phyloP scores from a whole-genome alignment of 441 rosid species.

The Mallotus japonicus region DNA sequence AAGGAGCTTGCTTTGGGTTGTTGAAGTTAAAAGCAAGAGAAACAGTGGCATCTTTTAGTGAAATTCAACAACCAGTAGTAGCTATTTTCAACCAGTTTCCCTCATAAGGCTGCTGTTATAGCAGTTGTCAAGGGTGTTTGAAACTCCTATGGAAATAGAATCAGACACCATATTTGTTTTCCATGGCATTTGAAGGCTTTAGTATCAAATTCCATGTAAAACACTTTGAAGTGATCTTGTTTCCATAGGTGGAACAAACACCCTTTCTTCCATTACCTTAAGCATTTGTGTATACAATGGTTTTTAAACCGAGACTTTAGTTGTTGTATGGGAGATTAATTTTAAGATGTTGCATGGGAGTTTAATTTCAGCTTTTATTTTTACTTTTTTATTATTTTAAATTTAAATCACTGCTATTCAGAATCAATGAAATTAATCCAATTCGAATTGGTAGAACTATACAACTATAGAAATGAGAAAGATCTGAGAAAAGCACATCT shows the following conservation, averaged over 20 bases:
- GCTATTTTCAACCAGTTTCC: no score
- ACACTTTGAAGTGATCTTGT: constrained; percentile 18
- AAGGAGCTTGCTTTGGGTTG: constrained; percentile 63
- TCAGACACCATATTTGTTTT: constrained; percentile 18
- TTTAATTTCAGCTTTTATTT: background rate
- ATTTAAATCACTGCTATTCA: no score
- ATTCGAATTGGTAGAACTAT: no score
- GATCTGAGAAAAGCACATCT: no score
- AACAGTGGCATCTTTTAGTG: background rate
- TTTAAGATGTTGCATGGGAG: background rate
- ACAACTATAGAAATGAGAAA: no score
- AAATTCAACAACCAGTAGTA: background rate
- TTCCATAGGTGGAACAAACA: constrained; percentile 23
- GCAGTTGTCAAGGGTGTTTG: constrained; percentile 17
- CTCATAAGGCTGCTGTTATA: background rate
- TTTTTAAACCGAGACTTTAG: constrained; percentile 5
- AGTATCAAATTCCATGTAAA: constrained; percentile 32
- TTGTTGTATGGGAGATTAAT: no score
- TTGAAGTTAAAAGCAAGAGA: constrained; percentile 21
- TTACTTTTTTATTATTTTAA: no score
- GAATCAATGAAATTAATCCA: no score
- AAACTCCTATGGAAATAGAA: constrained; percentile 11
- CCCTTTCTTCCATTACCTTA: background rate
- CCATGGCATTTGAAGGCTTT: constrained; percentile 33
- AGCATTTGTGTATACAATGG: constrained; percentile 10